Evolutionary conservation across 202 grass and related monocot species (phyloP), one percentile per base, ranked within the genome.

Genomic region (Miscanthus sacchariflorus): DNA sequence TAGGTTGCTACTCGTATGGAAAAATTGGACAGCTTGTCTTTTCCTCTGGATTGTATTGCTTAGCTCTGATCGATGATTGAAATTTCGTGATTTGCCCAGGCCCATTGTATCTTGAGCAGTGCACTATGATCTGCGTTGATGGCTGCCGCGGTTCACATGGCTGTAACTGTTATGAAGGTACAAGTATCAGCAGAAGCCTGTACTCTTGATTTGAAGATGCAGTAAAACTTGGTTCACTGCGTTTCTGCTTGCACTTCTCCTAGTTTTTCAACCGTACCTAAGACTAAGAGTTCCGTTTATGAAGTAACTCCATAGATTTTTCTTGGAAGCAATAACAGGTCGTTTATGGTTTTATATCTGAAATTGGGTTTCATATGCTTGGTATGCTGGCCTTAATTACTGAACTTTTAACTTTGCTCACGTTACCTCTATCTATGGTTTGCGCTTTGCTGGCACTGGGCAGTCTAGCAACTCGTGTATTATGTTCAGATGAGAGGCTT

Each of bases 81-180:
- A 89, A 83, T 80, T 76, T 74, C 12, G 13, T n/a, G 87, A 84
- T 89, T 87, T 89, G 74, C 46, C 68, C 79, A 80, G 90, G 87
- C 28, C 83, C 87, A 65, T 79, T 70, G 79, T 70, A 87, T 92
- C 87, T 89, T 92, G 2, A 82, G 43, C 82, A 78, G 82, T 85
- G 77, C 30, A 77, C 77, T 87, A 76, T 81, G 85, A 75, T 81
- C 56, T 84, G 48, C 74, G 36, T 64, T 30, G 48, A 49, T 84
- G 70, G 61, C 81, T 88, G 27, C 28, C 38, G 13, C 58, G 24
- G 68, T 81, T 84, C 77, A 77, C 85, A 91, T 91, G 90, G 81
- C 63, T 44, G 49, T 78, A 42, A 43, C 81, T 88, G 76, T 76
- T 30, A 76, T 70, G 27, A 76, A 80, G 61, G 76, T 80, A 88